Evolutionary conservation across 1,284 basidiomycete species (phyloP), one percentile per base, ranked within the genome.

Genomic region (Dichomitus squalens): DNA sequence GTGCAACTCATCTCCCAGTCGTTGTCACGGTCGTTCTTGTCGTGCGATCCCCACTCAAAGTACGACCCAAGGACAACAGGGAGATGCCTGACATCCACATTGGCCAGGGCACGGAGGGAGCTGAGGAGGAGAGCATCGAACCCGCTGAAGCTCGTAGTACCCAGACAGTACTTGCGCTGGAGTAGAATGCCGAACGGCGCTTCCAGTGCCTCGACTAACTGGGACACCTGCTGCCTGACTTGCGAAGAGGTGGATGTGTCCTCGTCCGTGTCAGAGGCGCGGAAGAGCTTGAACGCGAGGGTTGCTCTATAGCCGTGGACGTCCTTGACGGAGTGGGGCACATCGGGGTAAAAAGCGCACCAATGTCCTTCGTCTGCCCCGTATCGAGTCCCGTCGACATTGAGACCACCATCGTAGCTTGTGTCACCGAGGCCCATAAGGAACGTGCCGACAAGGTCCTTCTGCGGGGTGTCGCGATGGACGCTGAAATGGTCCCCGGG

Each of bases 301-400:
- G 68, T 66, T 6, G 70, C 72, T 8, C 72, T 66, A 49, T 72
- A 66, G 7, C 67, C 63, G 0, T 21, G 16, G 36, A 73, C 38
- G 11, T 54, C 31, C 5, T 36, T 36, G 38, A 73, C 66, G 0
- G 39, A 23, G 59, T 78, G 74, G 9, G 72, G 69, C 43, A 74
- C 71, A 58, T 78, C 75, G 0, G 76, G 70, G 60, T 73, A 75
- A 55, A 78, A 76, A 0, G 72, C 73, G 20, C 70, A 66, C 72
- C 73, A 75, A 3, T 46, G 33, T 0, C 68, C 62, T 8, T 49
- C 18, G 29, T 57, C 29, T 1, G 69, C 67, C 3, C 11, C 38
- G n/a, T 54, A 46, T 3, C 23, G 18, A 7, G 53, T 29, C 9
- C 52, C 56, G 12, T 58, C 64, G 16, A 68, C 63, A 7, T 49